A percentile compares a stretch with the other conserved stretches of the same genome.
phyloP scores from a whole-genome alignment of 306 rosid species.

The Prunus mume region DNA sequence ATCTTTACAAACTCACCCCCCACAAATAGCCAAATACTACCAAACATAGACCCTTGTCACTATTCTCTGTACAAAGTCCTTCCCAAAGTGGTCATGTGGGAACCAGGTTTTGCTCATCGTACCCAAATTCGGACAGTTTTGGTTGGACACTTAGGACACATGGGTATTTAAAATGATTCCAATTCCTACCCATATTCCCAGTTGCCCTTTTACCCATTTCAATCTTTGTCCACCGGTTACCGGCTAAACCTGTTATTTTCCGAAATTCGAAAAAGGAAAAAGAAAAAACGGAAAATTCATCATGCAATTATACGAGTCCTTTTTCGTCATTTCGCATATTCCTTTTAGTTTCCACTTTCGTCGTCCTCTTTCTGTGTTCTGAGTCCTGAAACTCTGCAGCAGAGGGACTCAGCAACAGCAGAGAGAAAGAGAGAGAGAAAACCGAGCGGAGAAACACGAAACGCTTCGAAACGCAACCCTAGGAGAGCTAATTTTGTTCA shows the following conservation, averaged over 20 bases:
- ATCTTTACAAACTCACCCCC: neutral
- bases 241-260: neutral
- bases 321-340: conserved; percentile 32
- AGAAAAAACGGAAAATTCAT: neutral
- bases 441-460: neutral
- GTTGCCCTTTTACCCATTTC: too few species aligned
- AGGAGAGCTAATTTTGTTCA: conserved; percentile 20
- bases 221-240: conserved; percentile 1
- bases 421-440: conserved; percentile 1
- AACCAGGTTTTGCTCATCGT: conserved; percentile 3
- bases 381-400: conserved; percentile 10
- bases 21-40: neutral
- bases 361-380: conserved; percentile 30
- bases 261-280: neutral
- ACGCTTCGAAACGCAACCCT: conserved; percentile 30
- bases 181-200: neutral
- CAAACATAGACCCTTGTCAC: conserved; percentile 11
- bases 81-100: neutral
- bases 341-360: conserved; percentile 36
- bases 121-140: conserved; percentile 19
- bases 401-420: conserved; percentile 29
- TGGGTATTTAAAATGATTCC: neutral
- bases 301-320: conserved; percentile 25
- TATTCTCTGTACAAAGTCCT: conserved; percentile 3
- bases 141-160: conserved; percentile 7